Evolutionary conservation across 2,329 filamentous ascomycete species (phyloP).

Genomic region (Ciborinia camelliae): DNA sequence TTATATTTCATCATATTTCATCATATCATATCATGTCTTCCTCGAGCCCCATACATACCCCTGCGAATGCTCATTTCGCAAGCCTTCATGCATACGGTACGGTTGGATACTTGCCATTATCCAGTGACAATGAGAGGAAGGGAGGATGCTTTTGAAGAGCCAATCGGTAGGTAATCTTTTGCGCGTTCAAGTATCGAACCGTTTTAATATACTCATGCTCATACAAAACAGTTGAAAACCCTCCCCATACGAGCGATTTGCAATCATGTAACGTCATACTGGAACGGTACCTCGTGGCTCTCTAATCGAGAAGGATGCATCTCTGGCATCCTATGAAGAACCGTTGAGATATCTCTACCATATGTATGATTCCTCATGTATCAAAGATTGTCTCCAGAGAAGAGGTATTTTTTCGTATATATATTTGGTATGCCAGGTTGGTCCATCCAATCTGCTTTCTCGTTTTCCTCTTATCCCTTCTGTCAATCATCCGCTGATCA

Average conservation of each 20-base stretch:
- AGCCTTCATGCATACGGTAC: constrained; percentile 11
- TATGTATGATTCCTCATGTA: neutral
- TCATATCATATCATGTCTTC: too few species aligned
- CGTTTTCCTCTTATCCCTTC: neutral
- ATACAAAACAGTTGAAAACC: neutral
- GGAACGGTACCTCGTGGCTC: neutral
- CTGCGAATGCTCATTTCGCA: constrained; percentile 4
- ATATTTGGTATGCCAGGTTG: constrained; percentile 1
- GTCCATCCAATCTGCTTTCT: neutral
- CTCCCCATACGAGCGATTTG: neutral
- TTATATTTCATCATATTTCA: neutral
- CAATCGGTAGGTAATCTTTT: neutral
- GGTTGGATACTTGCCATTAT: constrained; percentile 12
- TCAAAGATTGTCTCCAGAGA: neutral
- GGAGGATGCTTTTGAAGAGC: neutral
- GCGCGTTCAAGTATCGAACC: too few species aligned
- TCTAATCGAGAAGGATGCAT: neutral
- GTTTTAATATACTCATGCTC: neutral
- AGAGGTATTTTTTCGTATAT: neutral
- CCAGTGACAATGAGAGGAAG: neutral
- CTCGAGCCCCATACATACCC: too few species aligned
- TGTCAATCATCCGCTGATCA: neutral
- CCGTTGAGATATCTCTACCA: neutral
- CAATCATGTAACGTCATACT: constrained; percentile 13
- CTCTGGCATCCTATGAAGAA: neutral